Percentiles rank a stretch among this genome's conserved stretches.
Conservation (phyloP, 2,329 filamentous ascomycete genomes). For the Epichloe typhina region DNA sequence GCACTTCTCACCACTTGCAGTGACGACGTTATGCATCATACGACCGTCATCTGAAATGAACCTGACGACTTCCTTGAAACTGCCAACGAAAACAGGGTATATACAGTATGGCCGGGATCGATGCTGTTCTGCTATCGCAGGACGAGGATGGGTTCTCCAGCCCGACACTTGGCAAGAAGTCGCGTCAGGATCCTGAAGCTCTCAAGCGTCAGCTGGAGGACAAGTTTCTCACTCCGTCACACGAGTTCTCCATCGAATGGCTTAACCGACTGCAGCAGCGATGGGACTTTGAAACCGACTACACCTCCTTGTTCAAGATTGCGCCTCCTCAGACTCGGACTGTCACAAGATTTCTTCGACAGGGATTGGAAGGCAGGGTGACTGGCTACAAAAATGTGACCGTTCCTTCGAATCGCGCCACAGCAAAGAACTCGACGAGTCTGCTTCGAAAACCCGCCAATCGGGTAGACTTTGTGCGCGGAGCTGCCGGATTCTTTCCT, state of each 20-base stretch:
- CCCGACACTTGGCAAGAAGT: constrained; percentile 4
- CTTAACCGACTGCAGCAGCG: constrained; percentile 76
- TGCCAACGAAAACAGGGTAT: not conserved
- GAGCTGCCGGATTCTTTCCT: constrained; percentile 85
- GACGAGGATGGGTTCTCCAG: constrained; percentile 8
- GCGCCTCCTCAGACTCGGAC: constrained; percentile 87
- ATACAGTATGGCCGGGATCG: constrained; percentile 21
- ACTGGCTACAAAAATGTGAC: constrained; percentile 93
- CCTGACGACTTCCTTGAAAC: not conserved
- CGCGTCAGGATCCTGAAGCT: constrained; percentile 36
- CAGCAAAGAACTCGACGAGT: constrained; percentile 90
- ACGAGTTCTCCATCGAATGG: constrained; percentile 72
- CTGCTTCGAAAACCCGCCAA: constrained; percentile 74
- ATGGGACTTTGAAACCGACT: constrained; percentile 74
- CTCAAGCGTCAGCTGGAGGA: constrained; percentile 60
- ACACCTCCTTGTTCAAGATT: constrained; percentile 72
- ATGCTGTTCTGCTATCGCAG: constrained; percentile 20
- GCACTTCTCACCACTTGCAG: not conserved
- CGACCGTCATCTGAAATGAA: constrained; percentile 2
- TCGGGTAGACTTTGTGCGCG: constrained; percentile 81
- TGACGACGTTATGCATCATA: not conserved
- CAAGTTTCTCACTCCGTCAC: constrained; percentile 67
- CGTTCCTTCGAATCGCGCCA: constrained; percentile 75
- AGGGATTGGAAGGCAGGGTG: constrained; percentile 83
- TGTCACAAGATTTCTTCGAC: constrained; percentile 82